Percentiles rank a stretch among this genome's conserved stretches.
Evolutionary conservation across 306 rosid genomes (phyloP).

Genomic region (Prunus davidiana): DNA sequence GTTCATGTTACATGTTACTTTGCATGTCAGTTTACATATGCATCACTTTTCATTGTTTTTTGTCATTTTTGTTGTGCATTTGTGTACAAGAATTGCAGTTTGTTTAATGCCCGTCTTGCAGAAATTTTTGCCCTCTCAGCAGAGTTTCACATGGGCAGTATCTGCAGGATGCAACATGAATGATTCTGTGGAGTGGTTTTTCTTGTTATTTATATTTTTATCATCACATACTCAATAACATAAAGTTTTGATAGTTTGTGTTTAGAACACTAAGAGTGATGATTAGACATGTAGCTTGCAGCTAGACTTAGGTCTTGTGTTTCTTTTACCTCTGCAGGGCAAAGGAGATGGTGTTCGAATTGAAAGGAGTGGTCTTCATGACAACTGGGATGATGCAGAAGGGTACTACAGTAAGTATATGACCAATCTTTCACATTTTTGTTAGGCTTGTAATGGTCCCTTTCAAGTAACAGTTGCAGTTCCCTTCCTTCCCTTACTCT

Average conservation of each 20-base stretch:
- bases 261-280: not conserved
- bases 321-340: conserved; percentile 43
- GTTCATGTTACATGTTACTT: not conserved
- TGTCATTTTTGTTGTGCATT: not conserved
- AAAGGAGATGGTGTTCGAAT: conserved; percentile 66
- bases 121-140: not conserved
- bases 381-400: conserved; percentile 99
- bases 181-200: not conserved
- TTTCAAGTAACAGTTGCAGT: not conserved
- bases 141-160: not conserved
- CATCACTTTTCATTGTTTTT: not conserved
- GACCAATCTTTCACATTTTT: not conserved
- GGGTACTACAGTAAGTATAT: conserved; percentile 88
- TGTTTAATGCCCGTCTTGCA: not conserved
- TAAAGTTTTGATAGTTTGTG: not conserved
- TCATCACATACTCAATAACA: not conserved
- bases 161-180: not conserved
- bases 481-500: not conserved
- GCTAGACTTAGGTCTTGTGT: not conserved
- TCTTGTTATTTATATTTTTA: not conserved
- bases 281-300: not conserved
- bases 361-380: conserved; percentile 84
- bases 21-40: not conserved
- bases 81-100: not conserved
- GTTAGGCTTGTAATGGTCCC: not conserved